These are phyloP conservation scores for Puccinia triticina DNA, from an alignment of 1,284 basidiomycete genomes.

Conservation along the genomic window DNA sequence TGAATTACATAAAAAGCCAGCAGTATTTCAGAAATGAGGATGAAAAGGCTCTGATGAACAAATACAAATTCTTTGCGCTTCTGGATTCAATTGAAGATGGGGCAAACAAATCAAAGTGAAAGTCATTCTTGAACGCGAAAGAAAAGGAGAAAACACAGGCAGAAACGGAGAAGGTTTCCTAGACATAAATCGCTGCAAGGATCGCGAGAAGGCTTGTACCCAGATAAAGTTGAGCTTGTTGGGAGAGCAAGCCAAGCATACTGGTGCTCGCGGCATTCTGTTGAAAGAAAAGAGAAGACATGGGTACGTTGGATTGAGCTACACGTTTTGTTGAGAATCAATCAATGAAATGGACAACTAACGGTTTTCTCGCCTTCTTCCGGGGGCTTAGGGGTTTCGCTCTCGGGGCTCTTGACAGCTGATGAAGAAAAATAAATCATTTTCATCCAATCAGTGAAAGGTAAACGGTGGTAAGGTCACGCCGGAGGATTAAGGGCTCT, in stretches of 20 bases:
- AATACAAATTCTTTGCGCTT: background rate
- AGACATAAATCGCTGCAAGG: background rate
- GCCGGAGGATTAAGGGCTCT: background rate
- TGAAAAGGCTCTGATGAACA: too few species aligned
- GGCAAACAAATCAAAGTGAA: background rate
- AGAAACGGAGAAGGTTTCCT: background rate
- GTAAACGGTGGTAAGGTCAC: background rate
- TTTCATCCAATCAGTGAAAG: background rate
- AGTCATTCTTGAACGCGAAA: background rate
- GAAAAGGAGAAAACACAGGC: background rate
- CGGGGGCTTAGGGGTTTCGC: background rate
- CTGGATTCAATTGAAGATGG: background rate
- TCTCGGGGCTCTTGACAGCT: slow-evolving; percentile 2
- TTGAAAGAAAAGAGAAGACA: background rate
- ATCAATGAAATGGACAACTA: background rate
- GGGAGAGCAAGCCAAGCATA: background rate
- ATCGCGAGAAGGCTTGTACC: background rate
- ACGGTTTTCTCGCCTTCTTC: background rate
- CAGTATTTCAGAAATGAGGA: too few species aligned
- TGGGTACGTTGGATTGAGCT: too few species aligned
- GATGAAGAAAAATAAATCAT: background rate
- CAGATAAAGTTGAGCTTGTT: background rate
- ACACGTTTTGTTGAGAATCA: background rate
- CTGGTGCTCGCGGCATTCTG: background rate
- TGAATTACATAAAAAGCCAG: too few species aligned